Evolutionary conservation across 2,329 filamentous ascomycete species (phyloP), one percentile per base, ranked within the genome.

Genomic region (Nannizzia gypsea): DNA sequence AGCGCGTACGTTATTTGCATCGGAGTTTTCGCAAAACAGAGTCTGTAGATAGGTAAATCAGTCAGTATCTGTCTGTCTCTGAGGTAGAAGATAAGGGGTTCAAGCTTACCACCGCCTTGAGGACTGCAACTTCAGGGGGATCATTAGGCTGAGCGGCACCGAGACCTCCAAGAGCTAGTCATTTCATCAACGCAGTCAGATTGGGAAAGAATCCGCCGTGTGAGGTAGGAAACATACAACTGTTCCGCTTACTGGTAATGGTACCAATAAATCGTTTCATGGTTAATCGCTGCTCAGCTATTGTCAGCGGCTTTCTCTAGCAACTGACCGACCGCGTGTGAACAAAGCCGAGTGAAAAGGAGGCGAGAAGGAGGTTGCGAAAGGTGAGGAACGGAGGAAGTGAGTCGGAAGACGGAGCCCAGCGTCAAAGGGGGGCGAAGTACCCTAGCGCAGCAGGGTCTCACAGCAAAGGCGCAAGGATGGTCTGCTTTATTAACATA

Each of bases 261-360:
- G 50, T 54, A 15, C 50, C 50, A 26, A 54, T 54, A n/a, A 54
- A 54, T 13, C 50, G 50, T 26, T 54, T 54, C 50, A 54, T 54
- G 15, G 46, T 31, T 20, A 46, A 46, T 17, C 6, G 17, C 42
- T 46, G 3, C 9, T 36, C 31, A 36, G 31, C 31, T 36, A 3
- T 11, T 50, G 20, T 50, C 44, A 15, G 15, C 20, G 9, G 11
- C 44, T 17, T 42, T 42, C 38, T 42, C 38, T 15, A 42, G 38
- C 38, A n/a, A 42, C 15, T 20, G 22, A 26, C 44, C 44, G 20
- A 11, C 44, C 22, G 11, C 6, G 44, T 26, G 20, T 50, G 44
- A 15, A 50, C 44, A 50, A 50, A 22, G 44, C 22, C 44, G 13
- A 24, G 11, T 3, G 22, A 20, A 15, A 50, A 50, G 22, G 20